Conservation (phyloP, 2,329 filamentous ascomycete species). For the Fusarium sarcochroum region DNA sequence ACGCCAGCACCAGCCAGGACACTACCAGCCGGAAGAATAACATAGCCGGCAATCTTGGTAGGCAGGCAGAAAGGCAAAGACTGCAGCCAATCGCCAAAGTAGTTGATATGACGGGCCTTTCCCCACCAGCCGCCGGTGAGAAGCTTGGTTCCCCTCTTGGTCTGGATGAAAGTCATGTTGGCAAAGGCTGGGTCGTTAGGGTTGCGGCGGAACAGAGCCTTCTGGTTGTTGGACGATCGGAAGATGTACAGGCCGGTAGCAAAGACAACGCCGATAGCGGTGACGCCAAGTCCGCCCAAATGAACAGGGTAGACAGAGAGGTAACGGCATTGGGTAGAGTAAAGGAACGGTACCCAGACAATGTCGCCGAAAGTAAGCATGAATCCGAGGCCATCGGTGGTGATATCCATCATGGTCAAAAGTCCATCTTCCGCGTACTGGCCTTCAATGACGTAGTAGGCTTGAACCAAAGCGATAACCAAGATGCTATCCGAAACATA, state of each 20-base stretch:
- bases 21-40: slow-evolving; percentile 70
- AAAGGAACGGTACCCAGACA: slow-evolving; percentile 91
- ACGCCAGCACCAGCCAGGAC: slow-evolving; percentile 58
- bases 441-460: slow-evolving; percentile 84
- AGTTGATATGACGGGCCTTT: slow-evolving; percentile 90
- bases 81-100: slow-evolving; percentile 93
- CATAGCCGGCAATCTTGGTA: slow-evolving; percentile 84
- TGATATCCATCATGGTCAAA: slow-evolving; percentile 92
- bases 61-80: slow-evolving; percentile 88
- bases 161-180: slow-evolving; percentile 86
- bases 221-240: slow-evolving; percentile 89
- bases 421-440: slow-evolving; percentile 88
- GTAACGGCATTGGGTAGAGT: slow-evolving; percentile 85
- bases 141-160: slow-evolving; percentile 81
- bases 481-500: slow-evolving; percentile 87
- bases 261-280: slow-evolving; percentile 75
- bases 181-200: slow-evolving; percentile 82
- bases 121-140: slow-evolving; percentile 94
- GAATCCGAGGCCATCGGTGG: slow-evolving; percentile 89
- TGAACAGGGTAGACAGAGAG: slow-evolving; percentile 83
- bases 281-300: slow-evolving; percentile 75
- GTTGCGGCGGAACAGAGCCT: slow-evolving; percentile 91
- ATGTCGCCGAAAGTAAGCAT: slow-evolving; percentile 94
- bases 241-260: slow-evolving; percentile 85
- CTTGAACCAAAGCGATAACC: slow-evolving; percentile 80